Evolutionary conservation across 1,284 basidiomycete genomes (phyloP), one percentile per base, ranked within the genome.

Genomic region (Chondrostereum purpureum): DNA sequence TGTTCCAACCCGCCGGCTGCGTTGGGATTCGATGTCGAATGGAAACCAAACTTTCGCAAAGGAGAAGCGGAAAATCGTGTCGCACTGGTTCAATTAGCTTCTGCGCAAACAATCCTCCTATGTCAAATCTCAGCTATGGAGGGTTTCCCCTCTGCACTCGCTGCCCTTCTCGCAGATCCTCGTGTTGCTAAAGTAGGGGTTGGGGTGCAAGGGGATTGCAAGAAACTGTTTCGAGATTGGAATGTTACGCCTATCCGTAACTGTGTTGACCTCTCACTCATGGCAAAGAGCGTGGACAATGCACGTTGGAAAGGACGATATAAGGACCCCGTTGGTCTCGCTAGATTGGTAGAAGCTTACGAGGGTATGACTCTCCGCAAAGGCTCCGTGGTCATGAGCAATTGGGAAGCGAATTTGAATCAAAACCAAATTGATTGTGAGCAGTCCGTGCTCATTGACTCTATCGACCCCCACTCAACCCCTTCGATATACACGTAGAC

Each of bases 21-120:
- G 13, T 19, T 82, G 42, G 84, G 84, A 27, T 80, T 88, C 50
- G 85, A 88, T 56, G 66, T 85, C 31, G 85, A 88, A 60, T 88
- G 85, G 85, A 75, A 72, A 49, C 85, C 85, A 0, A 75, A 55
- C 17, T 78, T 64, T 52, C 48, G 55, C 37, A 77, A 74, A 53
- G 76, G 78, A 12, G 55, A 61, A 16, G 55, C 60, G 19, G 73
- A 78, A 59, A 83, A 87, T 53, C 79, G 70, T 12, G 78, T 84
- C 20, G 78, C 86, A 2, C 67, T 88, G 13, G 68, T 88, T 2
- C 85, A 88, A 56, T 68, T 88, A 19, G 80, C 83, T 3, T 75
- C 68, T 48, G 56, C 63, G 5, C 57, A 75, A 5, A 65, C 58
- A 12, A 71, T 85, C 14, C 59, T 82, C 27, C 72, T 88, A 3